A percentile compares a stretch with the other conserved stretches of the same genome.
phyloP scores from a whole-genome alignment of 371 early-diverging fungal species.

The Syncephalastrum contaminatum region DNA sequence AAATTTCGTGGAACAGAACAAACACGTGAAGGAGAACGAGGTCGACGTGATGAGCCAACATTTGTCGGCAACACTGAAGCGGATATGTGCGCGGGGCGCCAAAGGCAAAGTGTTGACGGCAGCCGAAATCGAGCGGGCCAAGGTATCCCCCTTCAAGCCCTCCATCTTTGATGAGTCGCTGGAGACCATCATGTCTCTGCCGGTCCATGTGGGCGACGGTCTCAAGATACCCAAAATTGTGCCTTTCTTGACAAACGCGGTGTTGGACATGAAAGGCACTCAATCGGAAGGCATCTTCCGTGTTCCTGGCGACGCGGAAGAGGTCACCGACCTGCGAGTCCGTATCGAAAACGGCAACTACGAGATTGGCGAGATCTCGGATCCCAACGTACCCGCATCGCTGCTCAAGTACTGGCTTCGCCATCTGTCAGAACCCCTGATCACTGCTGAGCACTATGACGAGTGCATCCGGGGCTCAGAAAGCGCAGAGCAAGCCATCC shows the following conservation, averaged over 20 bases:
- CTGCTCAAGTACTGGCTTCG: slow-evolving; percentile 92
- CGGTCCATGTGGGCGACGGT: slow-evolving; percentile 29
- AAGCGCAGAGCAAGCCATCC: slow-evolving; percentile 54
- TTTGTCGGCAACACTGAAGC: slow-evolving; percentile 61
- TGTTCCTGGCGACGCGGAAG: slow-evolving; percentile 93
- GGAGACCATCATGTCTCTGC: slow-evolving; percentile 76
- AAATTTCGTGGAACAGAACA: slow-evolving; percentile 73
- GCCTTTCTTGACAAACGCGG: slow-evolving; percentile 77
- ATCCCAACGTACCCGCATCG: slow-evolving; percentile 92
- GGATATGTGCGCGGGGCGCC: slow-evolving; percentile 79
- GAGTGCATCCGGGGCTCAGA: slow-evolving; percentile 62
- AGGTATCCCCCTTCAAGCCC: slow-evolving; percentile 81
- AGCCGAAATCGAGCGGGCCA: slow-evolving; percentile 81
- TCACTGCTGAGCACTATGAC: slow-evolving; percentile 81
- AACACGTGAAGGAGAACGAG: slow-evolving; percentile 44
- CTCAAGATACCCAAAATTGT: slow-evolving; percentile 78
- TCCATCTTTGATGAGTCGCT: slow-evolving; percentile 93
- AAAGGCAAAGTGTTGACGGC: slow-evolving; percentile 74
- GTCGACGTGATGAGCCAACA: slow-evolving; percentile 61
- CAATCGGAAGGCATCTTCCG: slow-evolving; percentile 95
- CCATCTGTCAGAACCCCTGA: slow-evolving; percentile 89
- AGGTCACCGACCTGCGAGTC: slow-evolving; percentile 77
- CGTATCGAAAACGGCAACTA: slow-evolving; percentile 85
- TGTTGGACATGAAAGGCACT: slow-evolving; percentile 75
- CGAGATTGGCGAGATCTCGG: slow-evolving; percentile 66